Base-by-base conservation (phyloP, 1,284 basidiomycete species). In the Pseudozyma hubeiensis region DNA sequence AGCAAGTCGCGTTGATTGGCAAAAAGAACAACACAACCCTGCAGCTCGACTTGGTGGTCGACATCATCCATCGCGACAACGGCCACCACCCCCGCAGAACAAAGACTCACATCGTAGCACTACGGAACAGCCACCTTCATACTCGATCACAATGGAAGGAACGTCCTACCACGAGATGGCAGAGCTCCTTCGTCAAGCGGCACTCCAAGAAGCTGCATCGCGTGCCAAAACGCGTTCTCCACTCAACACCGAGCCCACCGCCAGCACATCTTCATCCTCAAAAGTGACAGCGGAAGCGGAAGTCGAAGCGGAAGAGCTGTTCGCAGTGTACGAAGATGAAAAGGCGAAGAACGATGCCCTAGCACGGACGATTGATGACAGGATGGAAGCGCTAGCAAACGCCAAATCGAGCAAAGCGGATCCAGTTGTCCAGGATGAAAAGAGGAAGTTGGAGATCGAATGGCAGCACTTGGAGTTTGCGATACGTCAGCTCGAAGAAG, bases 401-500 rank as follows among this genome's bases (percentile, higher is more conserved):
- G 41, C 8, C 13, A 31, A 43, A n/a, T 41, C 6, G 6, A 53
- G 59, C 47, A 49, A 50, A 33, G 13, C 49, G 7, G 16, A 51
- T 2, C 52, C 44, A 2, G 31, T 30, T 17, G 14, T 19, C 6
- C 40, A 35, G 10, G 48, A 58, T 29, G 51, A 61, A 3, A 50
- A 54, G 34, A 51, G 35, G 24, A 35, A 39, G 17, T 46, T 61
- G 9, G 64, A 73, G 39, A 52, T 67, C 34, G 65, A 68, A 35
- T 65, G 71, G 71, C 71, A 73, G 43, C 70, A 73, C 43, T 51
- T 74, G 7, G 65, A 68, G 17, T 74, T 52, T 48, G 62, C 65
- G 2, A 64, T 74, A 0, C 53, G 40, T 3, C 44, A 53, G n/a
- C 60, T 73, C 0, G 60, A 72, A n/a, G 54, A 72, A 34, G 65